phyloP scores from a whole-genome alignment of 2,329 filamentous ascomycete species.

The Xylaria sp. region DNA sequence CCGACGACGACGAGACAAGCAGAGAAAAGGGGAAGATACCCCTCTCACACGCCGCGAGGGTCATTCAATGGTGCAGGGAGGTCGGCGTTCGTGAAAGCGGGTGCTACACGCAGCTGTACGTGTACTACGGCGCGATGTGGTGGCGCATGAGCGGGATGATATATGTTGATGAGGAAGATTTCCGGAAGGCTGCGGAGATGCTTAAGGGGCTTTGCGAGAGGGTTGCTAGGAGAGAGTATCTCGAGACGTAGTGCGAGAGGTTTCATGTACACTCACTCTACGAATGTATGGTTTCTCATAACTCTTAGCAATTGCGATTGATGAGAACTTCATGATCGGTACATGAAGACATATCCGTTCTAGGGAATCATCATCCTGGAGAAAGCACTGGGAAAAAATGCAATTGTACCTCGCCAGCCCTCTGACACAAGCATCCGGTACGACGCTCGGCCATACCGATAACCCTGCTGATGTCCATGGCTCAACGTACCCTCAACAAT shows the following conservation, averaged over 20 bases:
- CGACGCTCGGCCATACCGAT: conserved; percentile 13
- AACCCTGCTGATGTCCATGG: conserved; percentile 11
- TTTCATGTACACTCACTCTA: background rate
- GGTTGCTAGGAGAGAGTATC: conserved; percentile 51
- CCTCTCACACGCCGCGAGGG: conserved; percentile 42
- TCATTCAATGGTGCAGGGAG: conserved; percentile 54
- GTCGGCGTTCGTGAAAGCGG: conserved; percentile 49
- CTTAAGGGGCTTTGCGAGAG: conserved; percentile 42
- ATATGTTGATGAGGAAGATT: conserved; percentile 68
- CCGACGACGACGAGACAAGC: background rate
- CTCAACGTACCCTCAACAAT: background rate
- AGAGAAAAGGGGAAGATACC: conserved; percentile 29
- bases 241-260: background rate
- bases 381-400: too few relatives aligned
- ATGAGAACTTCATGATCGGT: too few relatives aligned
- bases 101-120: conserved; percentile 63
- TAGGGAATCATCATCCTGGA: too few relatives aligned
- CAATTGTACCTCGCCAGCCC: conserved; percentile 11
- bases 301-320: background rate
- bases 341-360: too few relatives aligned
- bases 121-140: conserved; percentile 63
- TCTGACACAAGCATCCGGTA: conserved; percentile 15
- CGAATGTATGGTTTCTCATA: background rate
- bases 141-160: conserved; percentile 67
- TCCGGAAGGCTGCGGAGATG: conserved; percentile 43